A percentile compares a stretch with the other conserved stretches of the same genome.
Evolutionary conservation across 73 alveolate species (phyloP).

Genomic region (Breviolum minutum): DNA sequence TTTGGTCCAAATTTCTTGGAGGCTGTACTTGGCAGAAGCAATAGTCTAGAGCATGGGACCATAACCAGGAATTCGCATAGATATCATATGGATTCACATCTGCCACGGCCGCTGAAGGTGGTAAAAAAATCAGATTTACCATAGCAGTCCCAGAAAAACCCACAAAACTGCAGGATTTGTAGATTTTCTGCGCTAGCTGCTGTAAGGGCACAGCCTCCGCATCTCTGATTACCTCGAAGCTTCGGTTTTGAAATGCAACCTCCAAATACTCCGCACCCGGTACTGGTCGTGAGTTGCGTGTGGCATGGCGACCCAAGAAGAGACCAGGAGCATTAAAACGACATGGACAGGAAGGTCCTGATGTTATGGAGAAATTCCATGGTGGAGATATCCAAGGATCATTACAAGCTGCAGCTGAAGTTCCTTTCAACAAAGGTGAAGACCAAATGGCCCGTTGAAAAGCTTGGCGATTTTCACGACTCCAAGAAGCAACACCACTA

Average conservation of each 20-base stretch:
- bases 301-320: slow-evolving; percentile 56
- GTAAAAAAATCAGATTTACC: slow-evolving; percentile 58
- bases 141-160: slow-evolving; percentile 79
- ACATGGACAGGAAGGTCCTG: neutral
- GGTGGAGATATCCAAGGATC: neutral
- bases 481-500: slow-evolving; percentile 80
- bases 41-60: slow-evolving; percentile 56
- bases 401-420: neutral
- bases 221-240: neutral
- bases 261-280: slow-evolving; percentile 68
- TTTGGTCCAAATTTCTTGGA: neutral
- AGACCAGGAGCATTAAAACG: slow-evolving; percentile 7
- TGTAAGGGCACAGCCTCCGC: slow-evolving; percentile 49
- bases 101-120: slow-evolving; percentile 40
- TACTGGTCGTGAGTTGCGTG: slow-evolving; percentile 83
- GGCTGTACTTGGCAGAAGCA: slow-evolving; percentile 53
- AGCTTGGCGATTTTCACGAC: slow-evolving; percentile 24
- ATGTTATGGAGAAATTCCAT: neutral
- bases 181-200: slow-evolving; percentile 55
- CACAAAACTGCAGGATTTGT: slow-evolving; percentile 54
- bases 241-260: neutral
- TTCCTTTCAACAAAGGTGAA: neutral
- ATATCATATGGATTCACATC: slow-evolving; percentile 55
- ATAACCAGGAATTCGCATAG: slow-evolving; percentile 72
- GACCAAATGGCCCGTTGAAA: slow-evolving; percentile 47